Percentiles rank a stretch among this genome's conserved stretches.
These are phyloP conservation scores for Furculomyces boomerangus DNA, from an alignment of 371 early-diverging fungal species.

Conservation along the genomic window DNA sequence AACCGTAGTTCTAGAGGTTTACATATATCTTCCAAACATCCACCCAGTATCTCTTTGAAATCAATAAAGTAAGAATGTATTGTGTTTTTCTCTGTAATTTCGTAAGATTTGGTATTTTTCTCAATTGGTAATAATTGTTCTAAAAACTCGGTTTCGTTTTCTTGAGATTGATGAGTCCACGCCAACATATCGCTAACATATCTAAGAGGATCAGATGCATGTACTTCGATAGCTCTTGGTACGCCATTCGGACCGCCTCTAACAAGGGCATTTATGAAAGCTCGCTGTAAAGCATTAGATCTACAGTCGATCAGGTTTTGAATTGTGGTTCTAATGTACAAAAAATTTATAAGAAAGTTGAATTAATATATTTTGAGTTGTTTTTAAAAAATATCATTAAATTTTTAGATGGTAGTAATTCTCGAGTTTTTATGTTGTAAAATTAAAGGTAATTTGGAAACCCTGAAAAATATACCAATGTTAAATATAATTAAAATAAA, in stretches of 20 bases:
- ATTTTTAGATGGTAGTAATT: background rate
- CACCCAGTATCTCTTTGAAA: slow-evolving; percentile 8
- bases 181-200: slow-evolving; percentile 91
- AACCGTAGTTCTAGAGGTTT: slow-evolving; percentile 28
- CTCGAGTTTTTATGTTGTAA: background rate
- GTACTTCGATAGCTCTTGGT: slow-evolving; percentile 77
- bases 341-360: background rate
- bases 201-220: slow-evolving; percentile 74
- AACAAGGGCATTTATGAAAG: slow-evolving; percentile 63
- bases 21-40: slow-evolving; percentile 11
- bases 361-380: background rate
- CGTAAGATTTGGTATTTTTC: background rate
- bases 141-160: slow-evolving; percentile 71
- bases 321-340: slow-evolving; percentile 31
- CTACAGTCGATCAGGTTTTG: slow-evolving; percentile 56
- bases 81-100: background rate
- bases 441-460: background rate
- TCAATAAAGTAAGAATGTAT: background rate
- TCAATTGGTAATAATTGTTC: slow-evolving; percentile 42
- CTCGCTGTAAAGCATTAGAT: slow-evolving; percentile 42
- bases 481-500: background rate
- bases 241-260: slow-evolving; percentile 70
- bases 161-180: slow-evolving; percentile 85
- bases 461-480: background rate
- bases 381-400: background rate